Evolutionary conservation across 2,329 filamentous ascomycete genomes (phyloP).

Genomic region (Colletotrichum sp.): DNA sequence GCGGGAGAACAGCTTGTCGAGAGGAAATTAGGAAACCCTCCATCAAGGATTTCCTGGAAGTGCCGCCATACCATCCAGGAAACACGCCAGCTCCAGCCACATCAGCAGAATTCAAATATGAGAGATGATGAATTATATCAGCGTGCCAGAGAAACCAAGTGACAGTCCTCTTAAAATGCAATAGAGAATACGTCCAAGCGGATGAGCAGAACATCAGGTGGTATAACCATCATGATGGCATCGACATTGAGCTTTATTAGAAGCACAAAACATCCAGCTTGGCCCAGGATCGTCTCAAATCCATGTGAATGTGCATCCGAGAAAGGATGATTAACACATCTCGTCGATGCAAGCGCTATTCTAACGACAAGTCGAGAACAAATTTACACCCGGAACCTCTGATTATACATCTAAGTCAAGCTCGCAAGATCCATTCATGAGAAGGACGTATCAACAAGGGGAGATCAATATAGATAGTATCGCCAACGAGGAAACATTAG

Average conservation of each 20-base stretch:
- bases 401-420: not conserved
- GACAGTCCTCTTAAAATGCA: not conserved
- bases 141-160: not conserved
- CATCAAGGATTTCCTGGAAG: not conserved
- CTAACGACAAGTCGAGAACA: not conserved
- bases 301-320: not conserved
- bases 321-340: not conserved
- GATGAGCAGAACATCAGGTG: not conserved
- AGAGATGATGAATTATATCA: not conserved
- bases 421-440: not conserved
- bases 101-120: not conserved
- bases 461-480: not conserved
- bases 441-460: not conserved
- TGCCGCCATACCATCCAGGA: not conserved
- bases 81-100: not conserved
- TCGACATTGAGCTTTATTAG: not conserved
- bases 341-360: not conserved
- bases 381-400: not conserved
- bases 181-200: not conserved
- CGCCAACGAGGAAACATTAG: not conserved
- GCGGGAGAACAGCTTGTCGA: not conserved
- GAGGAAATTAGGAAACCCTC: not conserved
- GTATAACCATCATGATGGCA: not conserved
- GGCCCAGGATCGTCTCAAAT: not conserved
- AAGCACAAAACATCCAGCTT: not conserved